These are phyloP conservation scores for Ambrosia artemisiifolia DNA, from an alignment of 129 eudicot genomes.

Conservation along the genomic window DNA sequence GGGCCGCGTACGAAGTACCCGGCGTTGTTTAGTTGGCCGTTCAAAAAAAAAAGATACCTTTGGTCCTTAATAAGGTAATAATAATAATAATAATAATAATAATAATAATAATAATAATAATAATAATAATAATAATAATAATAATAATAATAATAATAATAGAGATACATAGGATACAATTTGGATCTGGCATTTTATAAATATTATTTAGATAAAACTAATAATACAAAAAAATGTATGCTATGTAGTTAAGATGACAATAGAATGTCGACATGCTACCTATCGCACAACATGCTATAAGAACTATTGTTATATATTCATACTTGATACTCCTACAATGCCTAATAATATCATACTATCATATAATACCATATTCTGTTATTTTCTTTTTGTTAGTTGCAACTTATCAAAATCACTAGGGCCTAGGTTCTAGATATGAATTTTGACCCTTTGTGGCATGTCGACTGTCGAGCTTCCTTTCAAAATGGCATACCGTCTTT, in stretches of 20 bases:
- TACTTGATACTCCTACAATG: background rate
- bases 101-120: too few species aligned
- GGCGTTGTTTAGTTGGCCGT: too few species aligned
- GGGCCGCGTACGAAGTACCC: too few species aligned
- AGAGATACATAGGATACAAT: background rate
- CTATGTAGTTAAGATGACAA: constrained; percentile 16
- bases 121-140: too few species aligned
- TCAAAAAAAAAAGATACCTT: too few species aligned
- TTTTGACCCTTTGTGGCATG: background rate
- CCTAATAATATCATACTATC: background rate
- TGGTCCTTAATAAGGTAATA: too few species aligned
- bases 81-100: too few species aligned
- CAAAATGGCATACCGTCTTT: background rate
- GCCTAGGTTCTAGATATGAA: background rate
- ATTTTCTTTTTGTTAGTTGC: background rate
- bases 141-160: too few species aligned
- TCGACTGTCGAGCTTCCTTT: background rate
- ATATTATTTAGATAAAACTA: background rate
- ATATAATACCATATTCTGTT: background rate
- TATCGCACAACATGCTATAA: constrained; percentile 16
- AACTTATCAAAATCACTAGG: background rate
- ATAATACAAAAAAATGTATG: background rate
- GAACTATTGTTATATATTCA: background rate
- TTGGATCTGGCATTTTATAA: background rate
- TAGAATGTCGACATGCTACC: constrained; percentile 33